Conservation (phyloP, 2,329 filamentous ascomycete species). For the Ilyonectria robusta region DNA sequence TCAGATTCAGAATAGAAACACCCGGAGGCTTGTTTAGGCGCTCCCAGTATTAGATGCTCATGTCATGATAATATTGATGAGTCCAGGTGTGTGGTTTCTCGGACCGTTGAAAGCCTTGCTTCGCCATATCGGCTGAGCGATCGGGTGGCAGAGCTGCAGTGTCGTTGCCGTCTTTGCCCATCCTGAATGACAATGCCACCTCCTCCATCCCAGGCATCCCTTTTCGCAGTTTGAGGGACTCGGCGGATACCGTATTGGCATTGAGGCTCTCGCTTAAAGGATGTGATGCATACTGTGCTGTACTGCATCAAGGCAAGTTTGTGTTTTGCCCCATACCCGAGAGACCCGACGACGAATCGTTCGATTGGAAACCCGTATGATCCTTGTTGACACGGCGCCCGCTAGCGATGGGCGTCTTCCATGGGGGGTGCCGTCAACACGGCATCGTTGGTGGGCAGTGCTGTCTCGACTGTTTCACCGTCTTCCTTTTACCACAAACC, state of each 20-base stretch:
- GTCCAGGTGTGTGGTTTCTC: neutral
- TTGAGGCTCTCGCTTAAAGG: no score
- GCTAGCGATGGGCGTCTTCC: neutral
- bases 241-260: no score
- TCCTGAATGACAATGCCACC: neutral
- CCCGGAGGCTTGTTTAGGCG: neutral
- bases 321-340: no score
- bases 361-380: neutral
- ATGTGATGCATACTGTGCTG: no score
- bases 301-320: no score
- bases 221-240: neutral
- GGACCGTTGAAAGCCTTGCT: neutral
- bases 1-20: neutral
- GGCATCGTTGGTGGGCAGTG: neutral
- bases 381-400: neutral
- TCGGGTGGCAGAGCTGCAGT: neutral
- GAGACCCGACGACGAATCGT: no score
- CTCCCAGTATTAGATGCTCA: neutral
- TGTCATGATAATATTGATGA: neutral
- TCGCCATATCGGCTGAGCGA: neutral
- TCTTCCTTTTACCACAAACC: constrained; percentile 77
- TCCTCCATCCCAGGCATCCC: neutral
- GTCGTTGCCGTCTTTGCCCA: neutral
- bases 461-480: constrained; percentile 40
- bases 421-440: no score